These are phyloP conservation scores for Penicillium concentricum DNA, from an alignment of 2,329 filamentous ascomycete genomes.

Conservation along the genomic window DNA sequence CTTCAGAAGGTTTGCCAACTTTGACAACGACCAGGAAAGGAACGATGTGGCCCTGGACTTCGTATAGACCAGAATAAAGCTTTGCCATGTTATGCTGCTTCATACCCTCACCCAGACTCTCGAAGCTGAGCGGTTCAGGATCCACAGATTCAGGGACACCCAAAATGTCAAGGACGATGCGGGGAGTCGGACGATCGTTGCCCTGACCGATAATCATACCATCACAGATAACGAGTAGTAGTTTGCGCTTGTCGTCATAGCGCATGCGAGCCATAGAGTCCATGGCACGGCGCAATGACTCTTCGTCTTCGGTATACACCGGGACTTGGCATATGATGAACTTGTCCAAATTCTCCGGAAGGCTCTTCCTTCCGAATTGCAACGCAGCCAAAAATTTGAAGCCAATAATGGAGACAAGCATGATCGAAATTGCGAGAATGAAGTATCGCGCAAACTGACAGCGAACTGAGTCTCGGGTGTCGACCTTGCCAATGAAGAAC, in stretches of 20 bases:
- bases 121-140: slow-evolving; percentile 93
- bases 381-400: slow-evolving; percentile 98
- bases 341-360: slow-evolving; percentile 95
- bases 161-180: slow-evolving; percentile 96
- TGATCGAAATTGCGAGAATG: slow-evolving; percentile 76
- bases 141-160: slow-evolving; percentile 92
- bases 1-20: slow-evolving; percentile 81
- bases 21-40: slow-evolving; percentile 97
- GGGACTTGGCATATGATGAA: slow-evolving; percentile 98
- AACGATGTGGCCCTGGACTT: slow-evolving; percentile 96
- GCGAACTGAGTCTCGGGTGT: slow-evolving; percentile 80
- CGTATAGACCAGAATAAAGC: slow-evolving; percentile 94
- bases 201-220: slow-evolving; percentile 95
- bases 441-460: slow-evolving; percentile 91
- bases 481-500: slow-evolving; percentile 88
- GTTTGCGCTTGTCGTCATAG: slow-evolving; percentile 94
- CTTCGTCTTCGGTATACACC: slow-evolving; percentile 97
- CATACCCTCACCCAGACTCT: slow-evolving; percentile 89
- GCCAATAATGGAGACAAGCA: slow-evolving; percentile 77
- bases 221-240: slow-evolving; percentile 94
- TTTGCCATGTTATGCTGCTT: slow-evolving; percentile 99
- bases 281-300: slow-evolving; percentile 92
- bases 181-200: slow-evolving; percentile 94
- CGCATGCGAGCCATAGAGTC: slow-evolving; percentile 93
- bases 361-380: slow-evolving; percentile 86